Conservation (phyloP, 805 yeast genomes). For the Candida sonorensis region DNA sequence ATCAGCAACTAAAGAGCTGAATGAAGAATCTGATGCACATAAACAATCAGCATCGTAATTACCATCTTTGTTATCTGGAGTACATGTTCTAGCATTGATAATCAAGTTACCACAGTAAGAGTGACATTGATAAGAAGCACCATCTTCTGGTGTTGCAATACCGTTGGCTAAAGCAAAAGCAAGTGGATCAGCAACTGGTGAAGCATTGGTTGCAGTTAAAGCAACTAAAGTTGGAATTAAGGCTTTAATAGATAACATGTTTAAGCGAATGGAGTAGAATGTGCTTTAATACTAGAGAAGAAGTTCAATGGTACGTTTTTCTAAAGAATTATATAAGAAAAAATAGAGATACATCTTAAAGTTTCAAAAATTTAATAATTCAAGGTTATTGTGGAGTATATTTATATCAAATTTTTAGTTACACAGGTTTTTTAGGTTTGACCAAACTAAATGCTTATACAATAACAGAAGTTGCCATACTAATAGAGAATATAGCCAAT, state of each 20-base stretch:
- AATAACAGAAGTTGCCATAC: too few relatives aligned
- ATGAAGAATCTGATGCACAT: constrained; percentile 24
- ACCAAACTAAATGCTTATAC: too few relatives aligned
- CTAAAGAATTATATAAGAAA: too few relatives aligned
- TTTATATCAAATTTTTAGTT: too few relatives aligned
- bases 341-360: too few relatives aligned
- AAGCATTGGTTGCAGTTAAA: background rate
- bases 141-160: constrained; percentile 22
- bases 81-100: constrained; percentile 25
- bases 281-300: background rate
- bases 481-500: too few relatives aligned
- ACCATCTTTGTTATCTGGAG: constrained; percentile 13
- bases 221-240: background rate
- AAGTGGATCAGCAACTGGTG: constrained; percentile 13
- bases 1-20: constrained; percentile 22
- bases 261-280: background rate
- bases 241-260: background rate
- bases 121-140: constrained; percentile 28
- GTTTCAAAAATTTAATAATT: too few relatives aligned
- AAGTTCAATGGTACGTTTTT: background rate
- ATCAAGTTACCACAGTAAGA: too few relatives aligned
- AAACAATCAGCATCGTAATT: constrained; percentile 28
- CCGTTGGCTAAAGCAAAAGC: constrained; percentile 26
- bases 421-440: too few relatives aligned
- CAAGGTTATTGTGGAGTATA: too few relatives aligned